Percentiles rank a stretch among this genome's conserved stretches.
These are phyloP conservation scores for Solanum hybrid DNA, from an alignment of 305 asterid species.

Conservation along the genomic window DNA sequence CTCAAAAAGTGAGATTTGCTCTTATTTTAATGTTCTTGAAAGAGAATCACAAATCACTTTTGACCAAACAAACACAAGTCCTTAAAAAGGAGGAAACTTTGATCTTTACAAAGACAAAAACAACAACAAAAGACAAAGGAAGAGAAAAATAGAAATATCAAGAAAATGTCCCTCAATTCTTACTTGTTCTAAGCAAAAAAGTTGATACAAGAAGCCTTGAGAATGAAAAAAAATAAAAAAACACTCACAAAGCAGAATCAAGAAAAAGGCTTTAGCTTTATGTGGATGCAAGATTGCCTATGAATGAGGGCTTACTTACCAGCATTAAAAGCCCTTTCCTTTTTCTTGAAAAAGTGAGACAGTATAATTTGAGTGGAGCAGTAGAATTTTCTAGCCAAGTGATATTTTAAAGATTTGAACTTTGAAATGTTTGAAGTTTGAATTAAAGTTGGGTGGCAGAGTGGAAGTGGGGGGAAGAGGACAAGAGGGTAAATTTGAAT, in stretches of 20 bases:
- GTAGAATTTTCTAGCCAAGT: conserved; percentile 15
- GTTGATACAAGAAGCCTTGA: neutral
- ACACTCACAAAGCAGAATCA: neutral
- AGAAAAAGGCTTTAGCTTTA: conserved; percentile 11
- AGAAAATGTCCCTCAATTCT: neutral
- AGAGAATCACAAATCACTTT: neutral
- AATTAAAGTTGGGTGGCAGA: conserved; percentile 33
- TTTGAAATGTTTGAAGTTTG: conserved; percentile 35
- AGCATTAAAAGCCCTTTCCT: conserved; percentile 16
- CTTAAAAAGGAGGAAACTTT: neutral
- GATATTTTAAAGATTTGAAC: conserved; percentile 10
- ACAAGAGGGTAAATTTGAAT: conserved; percentile 28
- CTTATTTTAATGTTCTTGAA: neutral
- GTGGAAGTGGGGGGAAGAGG: conserved; percentile 19
- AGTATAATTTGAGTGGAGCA: conserved; percentile 2
- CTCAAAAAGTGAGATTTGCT: neutral
- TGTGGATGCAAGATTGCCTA: conserved; percentile 10
- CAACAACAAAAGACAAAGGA: neutral
- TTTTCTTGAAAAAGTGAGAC: conserved; percentile 23
- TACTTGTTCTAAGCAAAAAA: neutral
- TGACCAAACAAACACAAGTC: neutral
- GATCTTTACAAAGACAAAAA: neutral
- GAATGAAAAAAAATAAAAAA: neutral
- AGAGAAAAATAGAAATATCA: neutral
- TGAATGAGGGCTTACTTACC: conserved; percentile 10